Percentiles rank a stretch among this genome's conserved stretches.
Conservation (phyloP, 1,284 basidiomycete species). For the Pholiota adiposa region DNA sequence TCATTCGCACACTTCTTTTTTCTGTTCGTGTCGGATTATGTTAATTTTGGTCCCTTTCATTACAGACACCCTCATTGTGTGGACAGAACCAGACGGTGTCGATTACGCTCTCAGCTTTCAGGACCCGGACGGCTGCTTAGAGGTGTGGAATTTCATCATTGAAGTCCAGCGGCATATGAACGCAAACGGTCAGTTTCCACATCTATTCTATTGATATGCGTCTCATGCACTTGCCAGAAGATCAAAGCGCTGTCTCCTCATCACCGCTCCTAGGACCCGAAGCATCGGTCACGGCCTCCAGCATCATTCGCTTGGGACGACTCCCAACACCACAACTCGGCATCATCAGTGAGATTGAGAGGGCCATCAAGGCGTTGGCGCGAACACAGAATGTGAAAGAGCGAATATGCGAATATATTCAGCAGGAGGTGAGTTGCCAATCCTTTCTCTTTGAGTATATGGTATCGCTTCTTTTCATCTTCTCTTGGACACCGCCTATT, state of each 20-base stretch:
- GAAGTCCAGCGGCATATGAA: constrained; percentile 92
- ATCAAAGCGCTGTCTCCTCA: constrained; percentile 52
- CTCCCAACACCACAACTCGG: constrained; percentile 73
- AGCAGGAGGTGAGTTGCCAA: constrained; percentile 60
- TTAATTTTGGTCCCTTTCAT: constrained; percentile 14
- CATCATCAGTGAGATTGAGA: constrained; percentile 77
- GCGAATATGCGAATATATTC: constrained; percentile 83
- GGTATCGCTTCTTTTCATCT: background rate
- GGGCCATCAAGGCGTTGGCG: constrained; percentile 71
- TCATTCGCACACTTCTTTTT: constrained; percentile 7
- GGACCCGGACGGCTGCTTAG: constrained; percentile 93
- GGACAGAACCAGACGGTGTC: constrained; percentile 94
- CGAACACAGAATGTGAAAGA: constrained; percentile 73
- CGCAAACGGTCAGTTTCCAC: constrained; percentile 48
- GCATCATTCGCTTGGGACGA: constrained; percentile 71
- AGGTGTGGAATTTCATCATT: constrained; percentile 97
- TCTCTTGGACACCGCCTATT: background rate
- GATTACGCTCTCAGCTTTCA: constrained; percentile 98
- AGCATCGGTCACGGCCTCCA: constrained; percentile 57
- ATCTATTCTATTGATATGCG: constrained; percentile 1
- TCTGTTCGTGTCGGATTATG: constrained; percentile 10
- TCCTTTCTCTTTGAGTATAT: constrained; percentile 11
- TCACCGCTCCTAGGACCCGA: constrained; percentile 64
- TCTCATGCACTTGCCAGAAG: constrained; percentile 39
- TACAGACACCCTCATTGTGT: constrained; percentile 95